Conservation (phyloP, 805 yeast genomes). For the Vanderwaltozyma polyspora region DNA sequence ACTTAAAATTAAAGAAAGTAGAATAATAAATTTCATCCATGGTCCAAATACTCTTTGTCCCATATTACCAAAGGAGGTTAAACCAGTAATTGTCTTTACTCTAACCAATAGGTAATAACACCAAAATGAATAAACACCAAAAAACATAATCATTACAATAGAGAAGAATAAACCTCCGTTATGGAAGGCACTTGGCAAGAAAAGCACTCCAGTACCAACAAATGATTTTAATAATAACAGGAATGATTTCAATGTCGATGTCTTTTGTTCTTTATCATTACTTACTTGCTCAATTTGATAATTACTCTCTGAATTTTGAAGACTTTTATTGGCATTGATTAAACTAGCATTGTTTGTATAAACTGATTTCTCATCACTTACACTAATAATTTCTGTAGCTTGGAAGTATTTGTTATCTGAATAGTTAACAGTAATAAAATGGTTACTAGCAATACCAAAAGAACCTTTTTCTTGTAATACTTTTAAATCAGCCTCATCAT, state of each 20-base stretch:
- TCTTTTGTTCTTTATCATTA: neutral
- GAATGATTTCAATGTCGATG: slow-evolving; percentile 63
- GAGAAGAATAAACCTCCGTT: slow-evolving; percentile 67
- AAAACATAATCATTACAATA: slow-evolving; percentile 37
- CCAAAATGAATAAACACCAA: slow-evolving; percentile 66
- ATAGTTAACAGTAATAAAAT: no score
- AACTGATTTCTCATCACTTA: no score
- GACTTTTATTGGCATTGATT: no score
- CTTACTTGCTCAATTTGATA: neutral
- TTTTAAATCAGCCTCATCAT: no score
- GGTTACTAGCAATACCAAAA: no score
- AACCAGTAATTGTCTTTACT: slow-evolving; percentile 47
- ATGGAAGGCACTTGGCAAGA: slow-evolving; percentile 56
- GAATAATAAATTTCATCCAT: slow-evolving; percentile 52
- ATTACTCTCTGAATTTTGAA: neutral
- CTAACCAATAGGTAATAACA: slow-evolving; percentile 57
- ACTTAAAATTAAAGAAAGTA: slow-evolving; percentile 53
- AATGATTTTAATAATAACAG: slow-evolving; percentile 62
- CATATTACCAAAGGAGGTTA: slow-evolving; percentile 68
- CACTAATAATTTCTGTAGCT: no score
- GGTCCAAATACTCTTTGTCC: slow-evolving; percentile 54
- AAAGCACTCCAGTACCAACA: slow-evolving; percentile 66
- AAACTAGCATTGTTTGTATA: no score
- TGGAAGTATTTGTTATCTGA: no score
- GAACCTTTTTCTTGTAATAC: no score